Percentiles rank a stretch among this genome's conserved stretches.
Evolutionary conservation across 2,329 filamentous ascomycete species (phyloP).

Genomic region (Penicillium sp.): DNA sequence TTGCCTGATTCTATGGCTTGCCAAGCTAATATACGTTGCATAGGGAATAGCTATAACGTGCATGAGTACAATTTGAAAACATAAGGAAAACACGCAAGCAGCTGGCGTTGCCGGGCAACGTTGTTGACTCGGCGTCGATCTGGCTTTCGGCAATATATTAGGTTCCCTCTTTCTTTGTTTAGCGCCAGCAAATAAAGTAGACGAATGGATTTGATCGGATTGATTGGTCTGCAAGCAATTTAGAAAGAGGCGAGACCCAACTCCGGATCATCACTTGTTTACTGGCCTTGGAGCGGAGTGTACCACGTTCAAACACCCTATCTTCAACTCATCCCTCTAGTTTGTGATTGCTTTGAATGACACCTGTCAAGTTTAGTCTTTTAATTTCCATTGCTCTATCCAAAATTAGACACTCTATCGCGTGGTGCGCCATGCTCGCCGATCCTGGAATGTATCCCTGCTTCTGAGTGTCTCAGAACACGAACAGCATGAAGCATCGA

Average conservation of each 20-base stretch:
- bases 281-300: neutral
- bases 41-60: neutral
- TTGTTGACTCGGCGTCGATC: constrained; percentile 17
- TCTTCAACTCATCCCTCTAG: neutral
- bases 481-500: constrained; percentile 17
- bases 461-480: constrained; percentile 27
- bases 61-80: neutral
- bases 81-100: constrained; percentile 2
- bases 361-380: constrained; percentile 1
- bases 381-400: constrained; percentile 1
- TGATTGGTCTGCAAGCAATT: constrained; percentile 15
- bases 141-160: constrained; percentile 18
- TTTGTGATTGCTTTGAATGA: neutral
- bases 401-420: constrained; percentile 15
- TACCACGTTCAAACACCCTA: neutral
- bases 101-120: constrained; percentile 23
- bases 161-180: constrained; percentile 15
- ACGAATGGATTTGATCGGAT: neutral
- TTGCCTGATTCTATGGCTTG: neutral
- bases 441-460: constrained; percentile 27
- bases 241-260: neutral
- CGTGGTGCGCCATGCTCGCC: constrained; percentile 26
- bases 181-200: constrained; percentile 8
- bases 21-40: neutral
- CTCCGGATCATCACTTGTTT: constrained; percentile 1